Evolutionary conservation across 768 basidiomycete genomes (phyloP), one percentile per base, ranked within the genome.

Genomic region (Leucogyrophana mollusca): DNA sequence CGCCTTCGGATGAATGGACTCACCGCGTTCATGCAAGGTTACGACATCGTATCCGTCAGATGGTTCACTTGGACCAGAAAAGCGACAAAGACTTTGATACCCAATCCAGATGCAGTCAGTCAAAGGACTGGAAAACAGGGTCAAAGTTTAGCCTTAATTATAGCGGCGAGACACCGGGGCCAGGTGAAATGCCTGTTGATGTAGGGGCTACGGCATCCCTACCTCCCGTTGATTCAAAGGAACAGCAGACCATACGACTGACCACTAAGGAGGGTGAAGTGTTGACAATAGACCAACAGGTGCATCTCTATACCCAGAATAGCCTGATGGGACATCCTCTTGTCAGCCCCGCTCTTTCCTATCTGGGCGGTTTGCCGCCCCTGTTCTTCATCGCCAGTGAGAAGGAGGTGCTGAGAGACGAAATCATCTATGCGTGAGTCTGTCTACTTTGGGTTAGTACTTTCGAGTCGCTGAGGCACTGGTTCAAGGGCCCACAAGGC

Each of bases 361-460:
- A 92, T 65, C 76, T 99, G 9, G 96, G 95, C 4, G 94, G 94
- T 2, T 66, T 99, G 0, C 91, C 91, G 2, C 96, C 96, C 10
- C 59, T 98, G 37, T 67, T 92, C 20, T 68, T 99, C 53, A 82
- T 94, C 52, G 87, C 83, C 1, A 84, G 95, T 33, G 89, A 96
- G 46, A 88, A 86, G 56, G 95, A 98, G 68, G 91, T 95, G 0
- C 66, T 97, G 34, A 74, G 94, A 44, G 95, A 98, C 60, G 95
- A 97, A 65, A 83, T 91, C 25, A 80, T 97, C 23, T 97, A 91
- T 59, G 69, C 78, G 91, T 90, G 40, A 51, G 84, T 74, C 25
- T 20, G 32, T 47, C 46, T 44, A 41, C 2, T 44, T 48, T 34
- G 23, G n/a, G 22, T 46, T 27, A 35, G 6, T 4, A 32, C 21